A percentile compares a stretch with the other conserved stretches of the same genome.
These are phyloP conservation scores for Haberlea rhodopensis DNA, from an alignment of 257 asterid species.

Conservation along the genomic window DNA sequence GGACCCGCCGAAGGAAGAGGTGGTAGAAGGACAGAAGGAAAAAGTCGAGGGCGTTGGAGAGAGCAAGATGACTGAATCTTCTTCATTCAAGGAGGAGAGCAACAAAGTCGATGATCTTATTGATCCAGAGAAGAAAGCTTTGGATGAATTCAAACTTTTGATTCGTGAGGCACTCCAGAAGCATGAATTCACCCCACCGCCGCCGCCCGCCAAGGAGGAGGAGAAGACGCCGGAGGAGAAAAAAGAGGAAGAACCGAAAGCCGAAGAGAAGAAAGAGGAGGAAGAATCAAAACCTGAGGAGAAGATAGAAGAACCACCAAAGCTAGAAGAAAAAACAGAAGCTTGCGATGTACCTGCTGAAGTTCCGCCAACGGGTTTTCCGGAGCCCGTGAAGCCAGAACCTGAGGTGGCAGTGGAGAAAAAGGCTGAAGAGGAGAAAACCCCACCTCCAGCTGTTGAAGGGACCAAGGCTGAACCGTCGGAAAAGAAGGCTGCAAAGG, in stretches of 20 bases:
- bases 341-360: slow-evolving; percentile 7
- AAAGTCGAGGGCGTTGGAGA: slow-evolving; percentile 27
- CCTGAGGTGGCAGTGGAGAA: slow-evolving; percentile 25
- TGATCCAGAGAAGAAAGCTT: slow-evolving; percentile 58
- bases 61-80: slow-evolving; percentile 41
- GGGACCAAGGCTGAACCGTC: slow-evolving; percentile 10
- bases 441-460: slow-evolving; percentile 20
- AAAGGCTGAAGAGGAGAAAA: slow-evolving; percentile 21
- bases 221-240: too few species aligned
- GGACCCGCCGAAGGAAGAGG: slow-evolving; percentile 29
- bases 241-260: slow-evolving; percentile 15
- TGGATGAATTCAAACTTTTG: slow-evolving; percentile 51
- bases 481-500: slow-evolving; percentile 41
- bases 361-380: slow-evolving; percentile 8
- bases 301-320: slow-evolving; percentile 8
- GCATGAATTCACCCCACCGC: slow-evolving; percentile 56
- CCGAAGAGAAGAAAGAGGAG: slow-evolving; percentile 20
- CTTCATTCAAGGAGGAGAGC: slow-evolving; percentile 63
- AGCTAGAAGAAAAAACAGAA: slow-evolving; percentile 7
- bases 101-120: slow-evolving; percentile 66
- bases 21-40: slow-evolving; percentile 21
- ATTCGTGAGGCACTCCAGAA: slow-evolving; percentile 57
- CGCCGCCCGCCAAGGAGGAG: slow-evolving; percentile 32
- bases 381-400: slow-evolving; percentile 15
- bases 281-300: slow-evolving; percentile 23